phyloP scores from a whole-genome alignment of 2,329 filamentous ascomycete species.

The Neonectria coccinea region DNA sequence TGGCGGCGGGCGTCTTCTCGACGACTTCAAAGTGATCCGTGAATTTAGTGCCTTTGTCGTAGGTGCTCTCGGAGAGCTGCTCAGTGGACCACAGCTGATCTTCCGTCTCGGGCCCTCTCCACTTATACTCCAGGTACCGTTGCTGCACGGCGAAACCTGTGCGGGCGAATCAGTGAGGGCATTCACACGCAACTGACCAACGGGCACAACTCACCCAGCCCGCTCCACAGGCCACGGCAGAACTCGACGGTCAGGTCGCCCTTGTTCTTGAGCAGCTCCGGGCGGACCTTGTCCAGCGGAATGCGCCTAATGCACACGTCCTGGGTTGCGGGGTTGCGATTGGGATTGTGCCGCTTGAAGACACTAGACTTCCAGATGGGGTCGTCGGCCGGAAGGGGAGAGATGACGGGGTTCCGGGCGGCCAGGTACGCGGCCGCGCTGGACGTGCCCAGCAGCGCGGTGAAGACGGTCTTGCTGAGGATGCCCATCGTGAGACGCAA shows the following conservation, averaged over 20 bases:
- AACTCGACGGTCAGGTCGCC: conserved; percentile 71
- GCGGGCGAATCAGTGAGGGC: not conserved
- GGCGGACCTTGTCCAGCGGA: conserved; percentile 71
- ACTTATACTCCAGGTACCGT: conserved; percentile 68
- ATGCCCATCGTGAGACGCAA: conserved; percentile 61
- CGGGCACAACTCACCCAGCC: conserved; percentile 63
- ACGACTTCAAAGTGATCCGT: conserved; percentile 81
- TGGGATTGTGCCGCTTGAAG: conserved; percentile 71
- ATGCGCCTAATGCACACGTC: conserved; percentile 74
- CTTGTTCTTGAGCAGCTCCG: conserved; percentile 72
- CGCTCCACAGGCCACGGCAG: conserved; percentile 75
- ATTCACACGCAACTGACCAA: not conserved
- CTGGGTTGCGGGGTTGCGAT: conserved; percentile 70
- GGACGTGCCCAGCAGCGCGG: conserved; percentile 61
- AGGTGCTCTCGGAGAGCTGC: conserved; percentile 66
- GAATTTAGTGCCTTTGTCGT: conserved; percentile 72
- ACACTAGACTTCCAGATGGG: conserved; percentile 69
- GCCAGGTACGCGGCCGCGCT: conserved; percentile 61
- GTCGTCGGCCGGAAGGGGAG: conserved; percentile 69
- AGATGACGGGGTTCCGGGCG: conserved; percentile 66
- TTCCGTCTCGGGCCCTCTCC: conserved; percentile 65
- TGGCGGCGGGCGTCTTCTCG: conserved; percentile 69
- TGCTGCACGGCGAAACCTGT: conserved; percentile 70
- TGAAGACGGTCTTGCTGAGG: conserved; percentile 59
- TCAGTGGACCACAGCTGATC: conserved; percentile 70